Evolutionary conservation across 768 basidiomycete genomes (phyloP), one percentile per base, ranked within the genome.

Genomic region (Hericium erinaceus): DNA sequence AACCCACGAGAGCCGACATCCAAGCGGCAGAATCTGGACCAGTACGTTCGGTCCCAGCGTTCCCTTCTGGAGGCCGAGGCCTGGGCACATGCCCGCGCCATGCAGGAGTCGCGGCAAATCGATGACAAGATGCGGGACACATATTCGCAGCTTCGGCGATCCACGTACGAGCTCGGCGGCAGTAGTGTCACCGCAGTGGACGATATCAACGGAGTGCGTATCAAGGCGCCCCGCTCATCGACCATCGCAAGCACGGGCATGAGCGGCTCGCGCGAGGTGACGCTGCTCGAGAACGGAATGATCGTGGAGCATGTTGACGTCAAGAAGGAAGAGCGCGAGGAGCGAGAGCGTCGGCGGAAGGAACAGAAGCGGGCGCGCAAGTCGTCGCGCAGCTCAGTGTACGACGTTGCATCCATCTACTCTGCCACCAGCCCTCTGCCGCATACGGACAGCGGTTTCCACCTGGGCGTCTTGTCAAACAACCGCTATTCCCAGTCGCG

Each of bases 1-100:
- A 98, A 92, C 67, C 92, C 92, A 12, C 85, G 89, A 52, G 93
- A 97, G 62, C 91, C 94, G 12, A 77, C 87, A 4, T 85, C 93
- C 39, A 84, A 89, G 39, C 87, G 89, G 65, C 85, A 89, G 64
- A 90, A 90, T 3, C 74, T 99, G 6, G 81, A 85, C 57, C 74
- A 74, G 2, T 99, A 95, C 69, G 83, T 98, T 69, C 85, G 83
- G 64, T 75, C 87, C 1, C 95, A 98, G 65, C 79, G 84, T 58
- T 77, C 80, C 11, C 74, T 95, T 41, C 80, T 97, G 39, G 86
- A 91, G 66, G 89, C 89, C 5, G 93, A 95, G 63, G 82, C 85
- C 2, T 70, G 84, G 52, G 91, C 92, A 3, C 88, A 83, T 67
- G 81, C 85, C 18, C 83, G 83, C 53, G 86, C 89, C 9, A 79